phyloP scores from a whole-genome alignment of 352 stramenopile species.

The Phytophthora pseudosyringae region DNA sequence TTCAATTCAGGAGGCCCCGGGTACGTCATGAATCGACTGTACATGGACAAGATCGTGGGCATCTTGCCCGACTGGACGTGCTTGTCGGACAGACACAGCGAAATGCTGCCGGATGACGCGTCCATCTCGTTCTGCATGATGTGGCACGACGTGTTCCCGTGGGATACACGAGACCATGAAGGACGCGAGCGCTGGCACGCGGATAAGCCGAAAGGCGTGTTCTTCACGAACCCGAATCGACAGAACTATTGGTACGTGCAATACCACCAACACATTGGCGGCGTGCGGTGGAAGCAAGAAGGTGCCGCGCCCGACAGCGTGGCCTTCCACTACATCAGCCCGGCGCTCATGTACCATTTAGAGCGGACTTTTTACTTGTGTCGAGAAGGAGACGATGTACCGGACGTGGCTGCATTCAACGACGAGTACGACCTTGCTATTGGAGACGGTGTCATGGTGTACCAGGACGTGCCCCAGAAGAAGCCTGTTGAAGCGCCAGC shows the following conservation, averaged over 20 bases:
- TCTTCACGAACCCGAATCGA: constrained; percentile 60
- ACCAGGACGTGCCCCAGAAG: constrained; percentile 39
- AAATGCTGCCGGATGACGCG: constrained; percentile 81
- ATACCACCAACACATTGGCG: constrained; percentile 77
- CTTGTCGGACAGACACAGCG: constrained; percentile 66
- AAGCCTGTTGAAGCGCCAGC: constrained; percentile 4
- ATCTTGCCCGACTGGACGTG: constrained; percentile 64
- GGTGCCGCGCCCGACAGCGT: constrained; percentile 69
- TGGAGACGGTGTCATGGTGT: constrained; percentile 52
- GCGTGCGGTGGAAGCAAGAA: constrained; percentile 56
- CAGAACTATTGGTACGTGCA: constrained; percentile 73
- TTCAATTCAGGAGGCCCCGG: constrained; percentile 84
- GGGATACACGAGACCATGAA: constrained; percentile 70
- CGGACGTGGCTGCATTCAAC: constrained; percentile 60
- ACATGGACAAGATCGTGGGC: constrained; percentile 72
- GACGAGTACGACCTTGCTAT: constrained; percentile 57
- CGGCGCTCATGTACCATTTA: constrained; percentile 80
- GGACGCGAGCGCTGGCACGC: constrained; percentile 84
- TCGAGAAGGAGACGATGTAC: constrained; percentile 54
- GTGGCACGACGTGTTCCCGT: constrained; percentile 76
- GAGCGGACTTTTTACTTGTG: constrained; percentile 78
- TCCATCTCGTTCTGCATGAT: constrained; percentile 90
- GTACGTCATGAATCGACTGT: constrained; percentile 81
- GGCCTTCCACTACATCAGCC: constrained; percentile 81
- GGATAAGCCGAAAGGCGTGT: constrained; percentile 73